Base-by-base conservation (phyloP, 1,284 basidiomycete species). In the Malassezia caprae region DNA sequence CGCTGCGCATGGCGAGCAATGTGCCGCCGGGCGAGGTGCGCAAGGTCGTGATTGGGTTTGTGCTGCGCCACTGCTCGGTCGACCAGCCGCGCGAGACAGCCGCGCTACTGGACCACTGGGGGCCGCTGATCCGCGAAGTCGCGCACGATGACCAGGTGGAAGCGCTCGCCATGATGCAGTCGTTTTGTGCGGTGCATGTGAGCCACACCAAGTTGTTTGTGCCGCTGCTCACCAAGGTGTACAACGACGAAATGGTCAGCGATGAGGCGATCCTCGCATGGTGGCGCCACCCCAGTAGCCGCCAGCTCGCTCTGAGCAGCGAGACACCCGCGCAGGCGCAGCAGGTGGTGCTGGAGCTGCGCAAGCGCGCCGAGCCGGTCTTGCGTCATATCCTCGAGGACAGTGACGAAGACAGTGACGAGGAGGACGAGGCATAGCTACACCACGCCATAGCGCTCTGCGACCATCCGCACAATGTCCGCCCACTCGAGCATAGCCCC, bases 1-100 rank as follows among this genome's bases (percentile, higher is more conserved):
- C 89, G 48, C 80, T 93, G 50, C 84, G 90, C 43, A 93, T 93
- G 90, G 88, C 89, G 39, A 86, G 83, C 63, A 93, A 93, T 69
- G 90, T 91, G 42, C 81, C 86, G 4, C 80, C 90, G 24, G 79
- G 79, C 17, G 80, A 82, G 58, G 88, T 93, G 43, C 80, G 85
- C 49, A 84, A 85, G 72, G 84, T 84, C 13, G 87, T 90, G 26
- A 79, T 91, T 30, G 80, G 79, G 19, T 64, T 65, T 32, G 55
- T 70, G 34, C 58, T 73, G 45, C 53, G 42, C 34, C 63, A 64
- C 41, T 72, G 65, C 57, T 53, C 61, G 1, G 62, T 69, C 1
- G 63, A 65, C 5, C 60, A 62, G 28, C 56, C 62, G 17, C 64
- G 63, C 27, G 49, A 52, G 27, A 68, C 69, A 31, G 65, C 67